Conservation (phyloP, 2,329 filamentous ascomycete species). For the Aphanoascus verrucosus region DNA sequence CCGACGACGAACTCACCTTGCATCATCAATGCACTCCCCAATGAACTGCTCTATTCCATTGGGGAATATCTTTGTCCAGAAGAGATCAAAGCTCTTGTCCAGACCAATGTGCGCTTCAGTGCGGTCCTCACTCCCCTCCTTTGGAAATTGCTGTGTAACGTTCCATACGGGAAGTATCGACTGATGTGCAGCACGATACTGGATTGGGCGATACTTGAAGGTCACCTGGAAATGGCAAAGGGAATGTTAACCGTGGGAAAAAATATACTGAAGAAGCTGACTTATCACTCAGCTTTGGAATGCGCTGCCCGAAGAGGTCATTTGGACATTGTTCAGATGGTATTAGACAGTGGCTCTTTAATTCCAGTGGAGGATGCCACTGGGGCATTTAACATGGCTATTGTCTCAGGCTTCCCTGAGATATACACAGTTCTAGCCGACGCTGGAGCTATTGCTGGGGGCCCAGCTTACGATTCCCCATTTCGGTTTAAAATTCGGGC, state of each 20-base stretch:
- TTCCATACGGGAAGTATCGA: background rate
- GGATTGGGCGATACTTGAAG: too few species aligned
- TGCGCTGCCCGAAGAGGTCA: background rate
- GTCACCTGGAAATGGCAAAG: too few species aligned
- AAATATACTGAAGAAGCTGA: too few species aligned
- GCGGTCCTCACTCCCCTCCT: background rate
- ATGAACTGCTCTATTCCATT: background rate
- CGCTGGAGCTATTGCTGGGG: background rate
- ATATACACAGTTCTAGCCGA: background rate
- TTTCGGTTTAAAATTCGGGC: too few species aligned
- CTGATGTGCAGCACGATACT: too few species aligned
- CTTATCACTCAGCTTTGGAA: too few species aligned
- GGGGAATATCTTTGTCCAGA: background rate
- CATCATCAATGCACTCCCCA: background rate
- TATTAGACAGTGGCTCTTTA: background rate
- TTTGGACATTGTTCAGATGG: background rate
- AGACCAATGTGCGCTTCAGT: conserved; percentile 1
- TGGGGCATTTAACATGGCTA: background rate
- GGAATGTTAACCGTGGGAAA: too few species aligned
- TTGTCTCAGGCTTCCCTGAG: background rate
- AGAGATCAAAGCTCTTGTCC: conserved; percentile 4
- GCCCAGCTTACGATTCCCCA: background rate
- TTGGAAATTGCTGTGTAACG: background rate
- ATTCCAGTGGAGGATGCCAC: background rate
- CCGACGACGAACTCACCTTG: background rate